Conservation (phyloP, 1,284 basidiomycete species). For the Leccinum fuscescens region DNA sequence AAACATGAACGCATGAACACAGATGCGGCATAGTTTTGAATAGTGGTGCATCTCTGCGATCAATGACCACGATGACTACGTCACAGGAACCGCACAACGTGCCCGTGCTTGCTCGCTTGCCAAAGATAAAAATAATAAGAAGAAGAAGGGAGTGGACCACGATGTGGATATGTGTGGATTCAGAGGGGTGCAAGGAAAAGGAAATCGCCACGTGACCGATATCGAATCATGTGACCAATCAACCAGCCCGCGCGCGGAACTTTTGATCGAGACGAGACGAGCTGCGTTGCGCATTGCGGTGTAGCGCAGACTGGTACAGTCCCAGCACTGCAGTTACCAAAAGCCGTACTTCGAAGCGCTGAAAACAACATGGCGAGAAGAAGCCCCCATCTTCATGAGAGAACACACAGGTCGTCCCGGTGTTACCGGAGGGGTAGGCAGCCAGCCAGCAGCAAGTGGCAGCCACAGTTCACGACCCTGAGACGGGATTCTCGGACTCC, state of each 20-base stretch:
- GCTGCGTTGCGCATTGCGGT: background rate
- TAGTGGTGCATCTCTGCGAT: slow-evolving; percentile 7
- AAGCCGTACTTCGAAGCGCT: background rate
- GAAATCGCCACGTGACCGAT: slow-evolving; percentile 4
- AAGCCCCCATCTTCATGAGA: background rate
- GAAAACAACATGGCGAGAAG: background rate
- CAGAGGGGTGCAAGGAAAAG: background rate
- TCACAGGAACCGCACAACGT: slow-evolving; percentile 28
- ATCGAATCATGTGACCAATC: slow-evolving; percentile 5
- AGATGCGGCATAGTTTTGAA: slow-evolving; percentile 3
- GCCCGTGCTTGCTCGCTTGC: background rate
- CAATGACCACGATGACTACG: slow-evolving; percentile 13
- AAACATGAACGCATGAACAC: slow-evolving; percentile 9
- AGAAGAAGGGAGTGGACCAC: slow-evolving; percentile 4
- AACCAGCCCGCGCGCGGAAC: background rate
- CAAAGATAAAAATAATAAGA: background rate
- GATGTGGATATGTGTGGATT: slow-evolving; percentile 17
- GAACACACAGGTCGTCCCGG: background rate
- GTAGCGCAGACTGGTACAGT: background rate
- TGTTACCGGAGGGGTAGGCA: background rate
- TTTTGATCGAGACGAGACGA: background rate
- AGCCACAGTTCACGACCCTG: background rate
- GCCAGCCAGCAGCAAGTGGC: background rate
- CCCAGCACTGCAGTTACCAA: background rate
- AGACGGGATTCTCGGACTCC: slow-evolving; percentile 1